These are phyloP conservation scores for Populus hybrid DNA, from an alignment of 441 rosid species.

Conservation along the genomic window DNA sequence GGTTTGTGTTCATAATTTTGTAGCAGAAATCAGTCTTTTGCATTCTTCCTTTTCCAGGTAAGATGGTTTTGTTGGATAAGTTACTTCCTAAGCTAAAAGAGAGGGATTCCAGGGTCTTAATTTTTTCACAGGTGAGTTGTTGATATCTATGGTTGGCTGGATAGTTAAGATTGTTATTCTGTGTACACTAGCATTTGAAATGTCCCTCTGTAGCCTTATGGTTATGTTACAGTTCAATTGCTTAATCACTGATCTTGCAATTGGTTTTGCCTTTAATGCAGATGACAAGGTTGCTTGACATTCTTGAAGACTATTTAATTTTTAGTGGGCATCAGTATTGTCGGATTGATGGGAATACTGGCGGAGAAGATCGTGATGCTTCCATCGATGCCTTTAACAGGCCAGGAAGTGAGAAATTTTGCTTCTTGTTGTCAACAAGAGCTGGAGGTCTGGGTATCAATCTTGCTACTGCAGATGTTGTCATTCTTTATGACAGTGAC, in stretches of 20 bases:
- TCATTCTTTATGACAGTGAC: slow-evolving; percentile 98
- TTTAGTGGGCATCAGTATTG: slow-evolving; percentile 88
- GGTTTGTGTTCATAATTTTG: neutral
- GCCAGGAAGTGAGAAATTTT: slow-evolving; percentile 99
- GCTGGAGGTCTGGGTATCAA: slow-evolving; percentile 99
- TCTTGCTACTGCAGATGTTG: slow-evolving; percentile 99
- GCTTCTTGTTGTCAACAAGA: slow-evolving; percentile 93
- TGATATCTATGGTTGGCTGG: neutral
- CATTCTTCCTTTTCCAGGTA: slow-evolving; percentile 52
- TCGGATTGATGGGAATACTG: slow-evolving; percentile 99
- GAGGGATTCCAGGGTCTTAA: slow-evolving; percentile 96
- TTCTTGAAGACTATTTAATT: slow-evolving; percentile 98
- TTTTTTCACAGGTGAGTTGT: slow-evolving; percentile 86
- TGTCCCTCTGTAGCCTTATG: neutral
- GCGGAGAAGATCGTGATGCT: slow-evolving; percentile 99
- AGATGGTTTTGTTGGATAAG: slow-evolving; percentile 98
- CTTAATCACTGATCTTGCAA: slow-evolving; percentile 10
- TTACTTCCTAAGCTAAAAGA: slow-evolving; percentile 96
- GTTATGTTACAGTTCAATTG: neutral
- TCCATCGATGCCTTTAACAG: slow-evolving; percentile 89
- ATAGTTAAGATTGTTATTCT: neutral
- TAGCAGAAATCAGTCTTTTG: slow-evolving; percentile 7
- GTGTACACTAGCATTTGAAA: neutral
- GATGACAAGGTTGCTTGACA: slow-evolving; percentile 99
- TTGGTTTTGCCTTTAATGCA: slow-evolving; percentile 32